Base-by-base conservation (phyloP, 176 grass and related monocot species). In the Chrysopogon serrulatus region DNA sequence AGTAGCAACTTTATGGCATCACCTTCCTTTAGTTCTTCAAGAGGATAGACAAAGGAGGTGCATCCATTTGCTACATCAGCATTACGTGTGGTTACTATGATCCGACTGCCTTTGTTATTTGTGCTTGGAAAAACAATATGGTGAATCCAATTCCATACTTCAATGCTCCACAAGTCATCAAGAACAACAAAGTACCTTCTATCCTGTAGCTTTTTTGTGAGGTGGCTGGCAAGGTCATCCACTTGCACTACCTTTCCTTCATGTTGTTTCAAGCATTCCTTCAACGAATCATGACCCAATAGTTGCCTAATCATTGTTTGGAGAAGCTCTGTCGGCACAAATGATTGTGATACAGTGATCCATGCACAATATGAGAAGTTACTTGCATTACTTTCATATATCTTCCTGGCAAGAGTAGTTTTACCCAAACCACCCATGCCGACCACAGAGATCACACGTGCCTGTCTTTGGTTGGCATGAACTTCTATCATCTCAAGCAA, bases 401-500 rank as follows among this genome's bases (percentile, higher is more conserved):
- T 14, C 35, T 40, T 69, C 21, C 35, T 40, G 1, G 2, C 43
- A n/a, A 90, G 69, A 32, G 83, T 90, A 14, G 83, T 82, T 35
- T 90, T 86, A 18, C 77, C 88, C 4, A 90, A n/a, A 13, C 83
- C 76, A 0, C 77, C 87, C 60, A 76, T 76, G 3, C 88, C 88
- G 0, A 67, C 69, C 13, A 90, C 24, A 4, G 28, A 84, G 10
- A 90, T 44, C 12, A 90, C 77, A 43, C 24, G 39, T 27, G 13
- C n/a, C 27, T 64, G 14, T 0, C 68, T 12, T 16, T 71, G 1
- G 8, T 27, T 0, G 10, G 6, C 12, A 24, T 17, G 5, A 1
- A 3, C 28, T 14, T 64, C 6, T 44, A 71, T 71, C 39, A 28
- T 41, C 2, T 44, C 37, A 17, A 72, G n/a, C 3, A 72, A 16